phyloP scores from a whole-genome alignment of 2,329 filamentous ascomycete species.

The Rutstroemia sp. region DNA sequence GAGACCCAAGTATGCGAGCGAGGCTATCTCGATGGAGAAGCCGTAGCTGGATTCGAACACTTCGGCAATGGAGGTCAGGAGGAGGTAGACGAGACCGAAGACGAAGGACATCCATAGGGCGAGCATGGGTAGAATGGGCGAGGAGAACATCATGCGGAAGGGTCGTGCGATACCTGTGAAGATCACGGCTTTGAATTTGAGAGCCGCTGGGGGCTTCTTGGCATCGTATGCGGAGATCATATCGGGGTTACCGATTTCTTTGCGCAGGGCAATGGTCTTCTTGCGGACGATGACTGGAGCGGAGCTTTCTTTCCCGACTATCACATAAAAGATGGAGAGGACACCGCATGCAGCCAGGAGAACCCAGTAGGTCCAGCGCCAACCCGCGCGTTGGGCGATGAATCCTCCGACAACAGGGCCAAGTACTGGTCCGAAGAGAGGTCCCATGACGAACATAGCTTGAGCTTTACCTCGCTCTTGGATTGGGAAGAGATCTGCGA shows the following conservation, averaged over 20 bases:
- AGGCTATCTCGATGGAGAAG: conserved; percentile 35
- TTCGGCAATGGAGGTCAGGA: conserved; percentile 37
- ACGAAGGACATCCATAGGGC: conserved; percentile 43
- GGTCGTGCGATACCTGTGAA: conserved; percentile 41
- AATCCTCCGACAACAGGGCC: conserved; percentile 30
- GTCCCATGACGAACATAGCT: conserved; percentile 39
- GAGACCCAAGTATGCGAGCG: conserved; percentile 38
- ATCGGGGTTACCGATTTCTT: conserved; percentile 28
- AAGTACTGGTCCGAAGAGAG: conserved; percentile 30
- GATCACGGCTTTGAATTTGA: conserved; percentile 23
- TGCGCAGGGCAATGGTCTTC: not conserved
- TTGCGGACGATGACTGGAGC: conserved; percentile 31
- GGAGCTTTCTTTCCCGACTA: conserved; percentile 33
- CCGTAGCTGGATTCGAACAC: conserved; percentile 40
- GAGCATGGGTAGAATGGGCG: conserved; percentile 35
- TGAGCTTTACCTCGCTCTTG: conserved; percentile 52
- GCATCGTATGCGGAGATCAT: conserved; percentile 36
- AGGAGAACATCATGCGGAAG: conserved; percentile 35
- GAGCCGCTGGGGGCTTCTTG: conserved; percentile 20
- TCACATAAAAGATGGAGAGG: conserved; percentile 28
- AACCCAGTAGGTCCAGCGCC: conserved; percentile 26
- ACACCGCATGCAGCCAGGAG: conserved; percentile 19
- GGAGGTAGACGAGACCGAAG: conserved; percentile 47
- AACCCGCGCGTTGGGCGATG: conserved; percentile 29
- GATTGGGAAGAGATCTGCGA: conserved; percentile 55